Conservation (phyloP, 2,329 filamentous ascomycete genomes). For the Pseudophaeomoniella oleicola region DNA sequence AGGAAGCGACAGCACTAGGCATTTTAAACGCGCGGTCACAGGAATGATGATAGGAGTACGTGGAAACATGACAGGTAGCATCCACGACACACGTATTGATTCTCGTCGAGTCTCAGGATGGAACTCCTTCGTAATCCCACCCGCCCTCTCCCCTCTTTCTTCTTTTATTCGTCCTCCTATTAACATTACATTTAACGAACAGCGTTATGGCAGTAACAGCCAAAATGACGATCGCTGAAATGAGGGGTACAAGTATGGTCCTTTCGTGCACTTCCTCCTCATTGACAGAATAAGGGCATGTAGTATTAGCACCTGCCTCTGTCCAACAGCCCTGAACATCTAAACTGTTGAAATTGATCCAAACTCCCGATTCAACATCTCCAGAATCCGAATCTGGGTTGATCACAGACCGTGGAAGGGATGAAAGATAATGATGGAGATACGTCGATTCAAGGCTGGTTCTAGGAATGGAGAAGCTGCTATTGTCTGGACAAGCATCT, state of each 20-base stretch:
- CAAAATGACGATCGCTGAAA: constrained; percentile 49
- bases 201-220: constrained; percentile 45
- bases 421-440: constrained; percentile 29
- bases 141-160: constrained; percentile 36
- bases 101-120: no score
- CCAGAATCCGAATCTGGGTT: constrained; percentile 7
- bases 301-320: constrained; percentile 35
- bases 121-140: constrained; percentile 57
- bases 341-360: constrained; percentile 48
- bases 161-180: constrained; percentile 37
- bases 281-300: constrained; percentile 42
- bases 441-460: constrained; percentile 51
- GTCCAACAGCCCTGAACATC: constrained; percentile 47
- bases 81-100: no score
- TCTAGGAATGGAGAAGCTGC: constrained; percentile 42
- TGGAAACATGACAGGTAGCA: no score
- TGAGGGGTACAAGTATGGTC: constrained; percentile 44
- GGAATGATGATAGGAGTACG: no score
- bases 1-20: no score
- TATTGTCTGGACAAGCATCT: constrained; percentile 32
- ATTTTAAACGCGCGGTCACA: no score
- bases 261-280: constrained; percentile 27
- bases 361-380: constrained; percentile 26
- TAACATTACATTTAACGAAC: constrained; percentile 50
- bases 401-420: constrained; percentile 14